Conservation (phyloP, 2,329 filamentous ascomycete genomes). For the Xylaria sp. region DNA sequence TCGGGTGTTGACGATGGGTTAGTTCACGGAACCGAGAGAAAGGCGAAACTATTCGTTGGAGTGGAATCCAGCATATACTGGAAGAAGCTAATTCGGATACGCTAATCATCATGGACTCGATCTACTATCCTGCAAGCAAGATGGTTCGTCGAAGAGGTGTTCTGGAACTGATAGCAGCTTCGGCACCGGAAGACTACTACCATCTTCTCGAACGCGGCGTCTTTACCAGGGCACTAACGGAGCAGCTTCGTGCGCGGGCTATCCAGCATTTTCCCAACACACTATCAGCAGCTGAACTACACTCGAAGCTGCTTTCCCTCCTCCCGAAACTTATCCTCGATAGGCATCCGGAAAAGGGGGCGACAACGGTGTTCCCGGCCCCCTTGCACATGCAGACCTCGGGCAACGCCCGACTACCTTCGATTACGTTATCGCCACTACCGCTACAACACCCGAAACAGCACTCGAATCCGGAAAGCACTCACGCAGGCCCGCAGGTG, state of each 20-base stretch:
- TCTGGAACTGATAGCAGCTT: conserved; percentile 66
- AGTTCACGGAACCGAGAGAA: conserved; percentile 61
- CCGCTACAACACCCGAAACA: conserved; percentile 48
- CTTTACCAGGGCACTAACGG: conserved; percentile 62
- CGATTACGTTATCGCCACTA: conserved; percentile 65
- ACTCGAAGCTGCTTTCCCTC: conserved; percentile 62
- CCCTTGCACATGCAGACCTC: conserved; percentile 67
- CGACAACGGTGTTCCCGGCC: conserved; percentile 59
- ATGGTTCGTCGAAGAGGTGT: conserved; percentile 64
- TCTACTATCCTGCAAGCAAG: conserved; percentile 65
- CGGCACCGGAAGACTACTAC: conserved; percentile 63
- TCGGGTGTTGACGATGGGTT: conserved; percentile 39
- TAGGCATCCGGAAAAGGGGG: conserved; percentile 59
- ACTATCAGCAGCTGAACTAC: conserved; percentile 64
- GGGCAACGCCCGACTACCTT: conserved; percentile 63
- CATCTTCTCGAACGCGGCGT: conserved; percentile 59
- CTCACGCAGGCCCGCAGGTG: conserved; percentile 54
- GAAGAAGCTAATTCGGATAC: conserved; percentile 67
- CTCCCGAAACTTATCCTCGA: conserved; percentile 65
- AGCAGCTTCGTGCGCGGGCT: conserved; percentile 61
- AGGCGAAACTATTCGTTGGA: conserved; percentile 64
- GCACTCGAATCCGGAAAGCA: conserved; percentile 51
- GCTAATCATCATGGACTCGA: conserved; percentile 68
- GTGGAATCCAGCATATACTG: conserved; percentile 64
- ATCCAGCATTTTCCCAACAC: conserved; percentile 55